phyloP scores from a whole-genome alignment of 2,329 filamentous ascomycete genomes.

The Cyclaneusma minus region DNA sequence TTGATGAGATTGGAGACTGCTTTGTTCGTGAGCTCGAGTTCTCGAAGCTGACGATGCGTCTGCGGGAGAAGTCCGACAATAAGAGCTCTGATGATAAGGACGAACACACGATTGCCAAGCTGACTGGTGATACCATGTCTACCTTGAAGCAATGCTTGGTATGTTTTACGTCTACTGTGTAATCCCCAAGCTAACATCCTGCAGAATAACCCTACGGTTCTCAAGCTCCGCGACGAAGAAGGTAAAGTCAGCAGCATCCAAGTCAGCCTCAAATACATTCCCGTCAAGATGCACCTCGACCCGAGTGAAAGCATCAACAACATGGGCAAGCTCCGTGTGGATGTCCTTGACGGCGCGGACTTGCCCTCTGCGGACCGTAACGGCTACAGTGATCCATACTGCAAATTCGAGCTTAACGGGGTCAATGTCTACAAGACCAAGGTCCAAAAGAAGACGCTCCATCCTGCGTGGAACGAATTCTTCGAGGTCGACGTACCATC shows the following conservation, averaged over 20 bases:
- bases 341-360: constrained; percentile 71
- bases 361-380: constrained; percentile 92
- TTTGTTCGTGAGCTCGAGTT: constrained; percentile 97
- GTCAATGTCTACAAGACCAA: constrained; percentile 92
- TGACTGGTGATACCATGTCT: constrained; percentile 72
- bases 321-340: constrained; percentile 88
- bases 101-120: constrained; percentile 61
- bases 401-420: constrained; percentile 82
- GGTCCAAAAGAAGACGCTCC: constrained; percentile 88
- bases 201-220: constrained; percentile 78
- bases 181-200: constrained; percentile 8
- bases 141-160: constrained; percentile 79
- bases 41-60: constrained; percentile 76
- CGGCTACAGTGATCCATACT: constrained; percentile 93
- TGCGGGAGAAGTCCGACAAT: constrained; percentile 66
- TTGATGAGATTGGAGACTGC: constrained; percentile 89
- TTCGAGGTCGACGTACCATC: constrained; percentile 77
- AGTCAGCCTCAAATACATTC: constrained; percentile 88
- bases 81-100: constrained; percentile 56
- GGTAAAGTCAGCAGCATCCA: constrained; percentile 67
- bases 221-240: constrained; percentile 65
- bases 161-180: constrained; percentile 20
- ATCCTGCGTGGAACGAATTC: constrained; percentile 90
- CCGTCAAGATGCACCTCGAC: constrained; percentile 85
- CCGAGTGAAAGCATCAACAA: constrained; percentile 98